These are phyloP conservation scores for Umbelopsis sp. DNA, from an alignment of 371 early-diverging fungal genomes.

Conservation along the genomic window DNA sequence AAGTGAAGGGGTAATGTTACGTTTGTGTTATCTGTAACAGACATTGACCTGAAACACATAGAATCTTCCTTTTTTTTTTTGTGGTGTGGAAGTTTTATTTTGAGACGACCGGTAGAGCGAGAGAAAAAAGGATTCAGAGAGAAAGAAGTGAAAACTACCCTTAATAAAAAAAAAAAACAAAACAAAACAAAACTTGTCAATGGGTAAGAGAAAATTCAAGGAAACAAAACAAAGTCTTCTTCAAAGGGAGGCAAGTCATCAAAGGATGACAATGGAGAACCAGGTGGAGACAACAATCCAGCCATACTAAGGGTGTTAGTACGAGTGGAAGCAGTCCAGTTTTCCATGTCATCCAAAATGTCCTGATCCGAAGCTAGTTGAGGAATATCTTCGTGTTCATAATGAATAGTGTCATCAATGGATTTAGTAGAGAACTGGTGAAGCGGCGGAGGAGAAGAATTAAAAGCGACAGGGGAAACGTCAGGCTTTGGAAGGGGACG, in stretches of 20 bases:
- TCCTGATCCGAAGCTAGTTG: conserved; percentile 12
- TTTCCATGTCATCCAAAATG: conserved; percentile 6
- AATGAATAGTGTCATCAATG: not conserved
- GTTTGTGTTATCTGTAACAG: no score
- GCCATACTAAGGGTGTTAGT: not conserved
- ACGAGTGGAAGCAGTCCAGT: conserved; percentile 1
- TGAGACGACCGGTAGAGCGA: not conserved
- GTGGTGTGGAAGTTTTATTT: not conserved
- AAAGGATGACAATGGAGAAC: conserved; percentile 12
- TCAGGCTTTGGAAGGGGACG: not conserved
- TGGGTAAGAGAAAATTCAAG: not conserved
- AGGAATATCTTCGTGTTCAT: not conserved
- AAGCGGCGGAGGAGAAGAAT: conserved; percentile 9
- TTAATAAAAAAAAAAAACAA: not conserved
- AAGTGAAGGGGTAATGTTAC: no score
- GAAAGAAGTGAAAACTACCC: not conserved
- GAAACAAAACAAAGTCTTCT: conserved; percentile 14
- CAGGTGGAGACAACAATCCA: conserved; percentile 14
- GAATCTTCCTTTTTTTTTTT: not conserved
- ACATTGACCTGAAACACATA: no score
- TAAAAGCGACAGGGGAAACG: conserved; percentile 12
- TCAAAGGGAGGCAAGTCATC: conserved; percentile 11
- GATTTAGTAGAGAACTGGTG: conserved; percentile 13
- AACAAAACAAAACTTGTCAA: not conserved
- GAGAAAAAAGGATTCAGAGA: not conserved